Evolutionary conservation across 345 rosid species (phyloP).

Genomic region (Mangifera indica): DNA sequence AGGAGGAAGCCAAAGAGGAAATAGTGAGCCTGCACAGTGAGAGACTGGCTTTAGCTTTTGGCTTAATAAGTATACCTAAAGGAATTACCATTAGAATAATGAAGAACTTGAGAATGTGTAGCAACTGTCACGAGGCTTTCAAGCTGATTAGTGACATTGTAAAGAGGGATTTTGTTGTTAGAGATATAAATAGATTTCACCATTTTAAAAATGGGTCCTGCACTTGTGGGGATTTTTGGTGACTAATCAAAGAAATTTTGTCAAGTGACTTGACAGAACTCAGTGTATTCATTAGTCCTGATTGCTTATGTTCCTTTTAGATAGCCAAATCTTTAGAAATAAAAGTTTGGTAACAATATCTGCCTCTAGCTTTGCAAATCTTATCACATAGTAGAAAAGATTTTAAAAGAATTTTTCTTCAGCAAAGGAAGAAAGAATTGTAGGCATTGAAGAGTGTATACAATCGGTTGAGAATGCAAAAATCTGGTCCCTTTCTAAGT

Average conservation of each 20-base stretch:
- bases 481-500: too few relatives aligned
- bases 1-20: constrained; percentile 61
- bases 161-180: constrained; percentile 57
- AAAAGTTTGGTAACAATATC: background rate
- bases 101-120: constrained; percentile 77
- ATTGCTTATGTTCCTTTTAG: background rate
- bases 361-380: background rate
- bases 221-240: constrained; percentile 69
- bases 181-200: constrained; percentile 80
- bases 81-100: constrained; percentile 51
- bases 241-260: constrained; percentile 7
- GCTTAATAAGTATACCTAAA: constrained; percentile 43
- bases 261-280: background rate
- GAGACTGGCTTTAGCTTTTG: constrained; percentile 65
- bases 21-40: constrained; percentile 67
- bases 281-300: background rate
- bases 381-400: background rate
- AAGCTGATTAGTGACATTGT: constrained; percentile 61
- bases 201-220: constrained; percentile 56
- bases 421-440: background rate
- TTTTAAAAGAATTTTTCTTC: background rate
- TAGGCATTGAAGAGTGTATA: too few relatives aligned
- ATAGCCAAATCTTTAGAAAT: background rate
- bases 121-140: constrained; percentile 70
- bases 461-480: too few relatives aligned